Evolutionary conservation across 1,284 basidiomycete species (phyloP).

Genomic region (Malassezia globosa): DNA sequence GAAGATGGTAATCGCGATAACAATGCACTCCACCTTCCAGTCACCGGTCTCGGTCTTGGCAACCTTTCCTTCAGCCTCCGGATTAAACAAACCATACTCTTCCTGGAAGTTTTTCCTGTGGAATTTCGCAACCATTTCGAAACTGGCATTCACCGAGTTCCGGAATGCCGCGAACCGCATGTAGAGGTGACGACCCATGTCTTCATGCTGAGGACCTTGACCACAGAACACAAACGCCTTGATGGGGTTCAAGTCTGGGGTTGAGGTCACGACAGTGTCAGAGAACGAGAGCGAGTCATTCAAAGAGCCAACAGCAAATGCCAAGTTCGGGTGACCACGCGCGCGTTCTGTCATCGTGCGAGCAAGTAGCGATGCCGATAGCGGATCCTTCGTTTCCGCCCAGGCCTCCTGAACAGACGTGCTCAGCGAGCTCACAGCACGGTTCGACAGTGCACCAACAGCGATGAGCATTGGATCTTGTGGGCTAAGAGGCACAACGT

Average conservation of each 20-base stretch:
- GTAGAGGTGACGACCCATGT: conserved; percentile 21
- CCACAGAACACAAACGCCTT: conserved; percentile 21
- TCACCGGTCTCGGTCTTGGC: conserved; percentile 12
- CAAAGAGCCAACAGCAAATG: conserved; percentile 11
- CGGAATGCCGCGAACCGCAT: conserved; percentile 19
- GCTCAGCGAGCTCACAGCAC: conserved; percentile 13
- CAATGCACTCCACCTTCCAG: conserved; percentile 18
- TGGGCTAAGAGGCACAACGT: neutral
- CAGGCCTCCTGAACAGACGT: conserved; percentile 7
- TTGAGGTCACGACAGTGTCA: conserved; percentile 13
- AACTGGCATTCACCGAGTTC: conserved; percentile 13
- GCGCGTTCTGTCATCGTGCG: conserved; percentile 18
- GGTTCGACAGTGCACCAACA: conserved; percentile 17
- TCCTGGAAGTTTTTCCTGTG: conserved; percentile 10
- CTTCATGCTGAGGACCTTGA: conserved; percentile 22
- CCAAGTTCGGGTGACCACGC: conserved; percentile 16
- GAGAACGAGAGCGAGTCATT: conserved; percentile 9
- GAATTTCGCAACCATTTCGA: conserved; percentile 6
- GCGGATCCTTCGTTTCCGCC: conserved; percentile 2
- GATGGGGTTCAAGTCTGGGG: conserved; percentile 18
- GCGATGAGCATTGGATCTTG: conserved; percentile 16
- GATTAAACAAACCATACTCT: conserved; percentile 18
- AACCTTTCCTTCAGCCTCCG: conserved; percentile 4
- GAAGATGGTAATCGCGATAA: conserved; percentile 17
- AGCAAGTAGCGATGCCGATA: conserved; percentile 9